Evolutionary conservation across 106 monocot genomes (phyloP).

Genomic region (Amphibolis antarctica): DNA sequence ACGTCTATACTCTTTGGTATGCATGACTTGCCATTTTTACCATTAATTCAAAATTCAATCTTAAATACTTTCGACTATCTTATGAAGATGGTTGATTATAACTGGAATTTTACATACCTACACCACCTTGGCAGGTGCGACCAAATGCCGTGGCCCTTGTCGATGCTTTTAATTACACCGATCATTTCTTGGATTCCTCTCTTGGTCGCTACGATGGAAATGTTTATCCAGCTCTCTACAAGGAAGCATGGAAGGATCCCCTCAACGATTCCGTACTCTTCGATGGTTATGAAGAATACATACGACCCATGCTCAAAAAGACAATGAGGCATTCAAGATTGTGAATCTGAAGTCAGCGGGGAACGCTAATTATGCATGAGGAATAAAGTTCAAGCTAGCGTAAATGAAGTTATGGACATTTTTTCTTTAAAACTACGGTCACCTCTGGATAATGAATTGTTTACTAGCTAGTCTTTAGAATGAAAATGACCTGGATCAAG

Average conservation of each 20-base stretch:
- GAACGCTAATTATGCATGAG: too few relatives aligned
- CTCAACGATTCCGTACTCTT: constrained; percentile 75
- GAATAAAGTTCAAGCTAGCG: too few relatives aligned
- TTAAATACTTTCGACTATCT: not conserved
- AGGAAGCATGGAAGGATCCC: constrained; percentile 79
- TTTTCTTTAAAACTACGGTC: too few relatives aligned
- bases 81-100: not conserved
- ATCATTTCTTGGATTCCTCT: constrained; percentile 65
- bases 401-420: too few relatives aligned
- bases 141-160: constrained; percentile 78
- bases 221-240: constrained; percentile 74
- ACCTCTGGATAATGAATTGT: too few relatives aligned
- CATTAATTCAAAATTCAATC: not conserved
- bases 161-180: constrained; percentile 93
- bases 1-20: constrained; percentile 60
- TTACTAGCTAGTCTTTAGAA: too few relatives aligned
- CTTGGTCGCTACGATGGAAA: constrained; percentile 93
- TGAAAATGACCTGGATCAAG: too few relatives aligned
- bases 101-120: not conserved
- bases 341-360: not conserved
- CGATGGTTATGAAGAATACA: constrained; percentile 70
- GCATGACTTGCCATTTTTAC: not conserved
- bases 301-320: constrained; percentile 53
- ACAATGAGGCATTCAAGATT: constrained; percentile 4
- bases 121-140: constrained; percentile 40